Evolutionary conservation across 106 monocot species (phyloP).

Genomic region (Alisma plantagoaquatica): DNA sequence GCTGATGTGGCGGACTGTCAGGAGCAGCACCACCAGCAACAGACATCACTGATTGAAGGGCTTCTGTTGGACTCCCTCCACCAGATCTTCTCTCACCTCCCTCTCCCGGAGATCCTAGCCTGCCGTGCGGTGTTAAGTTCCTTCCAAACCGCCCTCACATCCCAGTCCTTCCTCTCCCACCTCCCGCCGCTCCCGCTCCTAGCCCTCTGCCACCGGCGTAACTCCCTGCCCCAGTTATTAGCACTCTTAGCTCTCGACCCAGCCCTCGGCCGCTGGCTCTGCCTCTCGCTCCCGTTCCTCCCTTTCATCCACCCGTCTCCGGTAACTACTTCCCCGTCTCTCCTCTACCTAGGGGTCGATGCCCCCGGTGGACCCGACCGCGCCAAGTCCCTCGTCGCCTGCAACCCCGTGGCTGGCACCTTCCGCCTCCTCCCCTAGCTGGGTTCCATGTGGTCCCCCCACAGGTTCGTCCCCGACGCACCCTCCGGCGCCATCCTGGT

Average conservation of each 20-base stretch:
- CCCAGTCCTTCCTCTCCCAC: conserved; percentile 17
- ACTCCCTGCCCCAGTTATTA: neutral
- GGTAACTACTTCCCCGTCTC: conserved; percentile 25
- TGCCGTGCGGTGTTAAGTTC: conserved; percentile 32
- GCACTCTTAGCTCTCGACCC: conserved; percentile 39
- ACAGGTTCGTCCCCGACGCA: conserved; percentile 74
- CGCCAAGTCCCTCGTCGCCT: conserved; percentile 55
- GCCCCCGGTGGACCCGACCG: too few relatives aligned
- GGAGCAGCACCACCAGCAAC: too few relatives aligned
- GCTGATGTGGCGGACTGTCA: too few relatives aligned
- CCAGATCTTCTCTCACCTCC: conserved; percentile 32
- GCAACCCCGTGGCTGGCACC: conserved; percentile 59
- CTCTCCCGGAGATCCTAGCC: conserved; percentile 31
- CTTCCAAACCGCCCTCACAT: conserved; percentile 28
- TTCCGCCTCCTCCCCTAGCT: conserved; percentile 59
- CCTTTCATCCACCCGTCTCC: conserved; percentile 22
- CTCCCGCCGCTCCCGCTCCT: conserved; percentile 40
- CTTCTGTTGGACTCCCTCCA: conserved; percentile 48
- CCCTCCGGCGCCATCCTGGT: conserved; percentile 52
- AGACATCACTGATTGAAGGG: neutral
- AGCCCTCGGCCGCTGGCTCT: conserved; percentile 15
- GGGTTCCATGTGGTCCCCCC: conserved; percentile 87
- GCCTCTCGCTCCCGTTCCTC: conserved; percentile 27
- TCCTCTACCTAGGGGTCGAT: conserved; percentile 29
- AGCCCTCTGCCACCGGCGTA: conserved; percentile 34